These are phyloP conservation scores for Tothia fuscella DNA, from an alignment of 2,329 filamentous ascomycete species.

Conservation along the genomic window DNA sequence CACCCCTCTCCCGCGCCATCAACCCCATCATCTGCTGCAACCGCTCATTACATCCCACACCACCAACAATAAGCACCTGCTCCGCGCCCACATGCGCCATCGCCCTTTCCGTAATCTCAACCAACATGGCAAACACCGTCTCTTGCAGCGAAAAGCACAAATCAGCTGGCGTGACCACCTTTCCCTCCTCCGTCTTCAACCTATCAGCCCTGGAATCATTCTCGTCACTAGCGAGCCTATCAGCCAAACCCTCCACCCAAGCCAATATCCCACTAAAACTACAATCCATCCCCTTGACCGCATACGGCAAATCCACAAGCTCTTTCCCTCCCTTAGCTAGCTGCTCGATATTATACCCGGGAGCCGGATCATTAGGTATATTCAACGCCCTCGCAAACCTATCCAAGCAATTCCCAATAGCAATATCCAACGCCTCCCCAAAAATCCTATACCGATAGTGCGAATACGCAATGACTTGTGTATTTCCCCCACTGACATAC, in stretches of 20 bases:
- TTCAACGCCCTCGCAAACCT: conserved; percentile 82
- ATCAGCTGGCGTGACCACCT: conserved; percentile 63
- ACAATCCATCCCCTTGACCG: conserved; percentile 98
- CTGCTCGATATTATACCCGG: conserved; percentile 96
- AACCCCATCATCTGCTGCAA: conserved; percentile 97
- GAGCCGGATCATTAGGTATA: conserved; percentile 92
- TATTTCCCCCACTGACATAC: conserved; percentile 93
- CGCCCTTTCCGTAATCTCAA: conserved; percentile 94
- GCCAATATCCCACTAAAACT: conserved; percentile 89
- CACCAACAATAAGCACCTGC: conserved; percentile 90
- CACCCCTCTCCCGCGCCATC: conserved; percentile 82
- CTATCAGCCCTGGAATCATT: conserved; percentile 21
- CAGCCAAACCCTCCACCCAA: conserved; percentile 67
- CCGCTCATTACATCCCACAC: conserved; percentile 88
- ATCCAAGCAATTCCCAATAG: conserved; percentile 94
- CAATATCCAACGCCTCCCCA: conserved; percentile 93
- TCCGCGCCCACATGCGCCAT: conserved; percentile 93
- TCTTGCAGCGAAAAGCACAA: conserved; percentile 93
- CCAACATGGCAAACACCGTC: conserved; percentile 91
- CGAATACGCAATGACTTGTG: conserved; percentile 94
- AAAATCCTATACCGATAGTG: conserved; percentile 94
- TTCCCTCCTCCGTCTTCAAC: conserved; percentile 34
- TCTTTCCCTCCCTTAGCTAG: conserved; percentile 63
- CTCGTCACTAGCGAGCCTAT: conserved; percentile 40
- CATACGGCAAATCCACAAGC: conserved; percentile 81